Percentiles rank a stretch among this genome's conserved stretches.
Conservation (phyloP, 1,284 basidiomycete species). For the Boletus smithii region DNA sequence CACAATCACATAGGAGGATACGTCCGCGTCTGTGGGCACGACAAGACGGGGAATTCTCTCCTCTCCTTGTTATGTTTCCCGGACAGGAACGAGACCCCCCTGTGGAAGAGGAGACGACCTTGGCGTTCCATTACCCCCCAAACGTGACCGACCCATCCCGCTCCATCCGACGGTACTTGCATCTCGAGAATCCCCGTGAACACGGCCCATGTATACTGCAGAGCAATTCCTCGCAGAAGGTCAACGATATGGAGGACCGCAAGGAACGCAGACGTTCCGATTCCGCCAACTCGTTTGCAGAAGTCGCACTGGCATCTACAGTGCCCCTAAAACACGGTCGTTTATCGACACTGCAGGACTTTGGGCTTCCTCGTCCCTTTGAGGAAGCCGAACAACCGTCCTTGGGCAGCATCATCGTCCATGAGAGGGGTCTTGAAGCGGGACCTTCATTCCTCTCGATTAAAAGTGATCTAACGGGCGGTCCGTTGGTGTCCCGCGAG, state of each 20-base stretch:
- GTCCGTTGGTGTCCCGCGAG: constrained; percentile 1
- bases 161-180: constrained; percentile 2
- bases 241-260: too few relatives aligned
- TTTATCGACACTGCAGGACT: constrained; percentile 19
- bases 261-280: constrained; percentile 6
- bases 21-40: constrained; percentile 11
- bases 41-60: constrained; percentile 18
- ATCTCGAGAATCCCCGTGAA: not conserved
- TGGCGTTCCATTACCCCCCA: not conserved
- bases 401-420: constrained; percentile 5
- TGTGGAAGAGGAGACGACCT: constrained; percentile 9
- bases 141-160: not conserved
- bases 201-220: constrained; percentile 1
- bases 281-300: constrained; percentile 14
- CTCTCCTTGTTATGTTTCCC: constrained; percentile 24
- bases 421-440: constrained; percentile 19
- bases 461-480: not conserved
- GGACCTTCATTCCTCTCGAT: constrained; percentile 11
- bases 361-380: constrained; percentile 24
- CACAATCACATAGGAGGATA: constrained; percentile 1
- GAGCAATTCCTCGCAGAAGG: not conserved
- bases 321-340: not conserved
- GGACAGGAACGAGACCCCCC: not conserved
- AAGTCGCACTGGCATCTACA: constrained; percentile 12
- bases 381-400: constrained; percentile 10